A percentile compares a stretch with the other conserved stretches of the same genome.
These are phyloP conservation scores for Aspergillus wentii DNA, from an alignment of 495 filamentous ascomycete genomes.

Conservation along the genomic window DNA sequence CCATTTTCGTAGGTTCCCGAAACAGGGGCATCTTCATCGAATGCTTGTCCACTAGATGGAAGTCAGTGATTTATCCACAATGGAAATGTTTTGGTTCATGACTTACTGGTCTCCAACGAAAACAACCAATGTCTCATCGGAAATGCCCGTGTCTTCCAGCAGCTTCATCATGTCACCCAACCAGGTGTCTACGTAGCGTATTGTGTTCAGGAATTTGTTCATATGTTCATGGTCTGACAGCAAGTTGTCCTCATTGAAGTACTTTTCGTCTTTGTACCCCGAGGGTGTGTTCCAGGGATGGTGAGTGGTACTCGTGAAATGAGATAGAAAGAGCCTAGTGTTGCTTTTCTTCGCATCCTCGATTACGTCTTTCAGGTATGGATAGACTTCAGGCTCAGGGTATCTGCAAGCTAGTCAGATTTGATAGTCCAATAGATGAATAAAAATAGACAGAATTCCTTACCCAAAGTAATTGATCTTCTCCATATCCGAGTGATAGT, in stretches of 20 bases:
- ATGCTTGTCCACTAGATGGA: conserved; percentile 16
- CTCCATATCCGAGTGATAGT: conserved; percentile 21
- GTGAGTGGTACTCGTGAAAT: conserved; percentile 37
- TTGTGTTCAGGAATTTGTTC: conserved; percentile 37
- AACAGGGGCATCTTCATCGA: conserved; percentile 15
- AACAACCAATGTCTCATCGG: conserved; percentile 39
- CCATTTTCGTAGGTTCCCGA: conserved; percentile 27
- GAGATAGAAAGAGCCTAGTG: conserved; percentile 32
- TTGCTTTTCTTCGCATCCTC: conserved; percentile 20
- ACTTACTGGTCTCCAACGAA: conserved; percentile 44
- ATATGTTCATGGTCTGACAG: conserved; percentile 17
- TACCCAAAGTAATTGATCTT: conserved; percentile 41
- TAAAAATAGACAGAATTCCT: too few species aligned
- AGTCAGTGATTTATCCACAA: neutral
- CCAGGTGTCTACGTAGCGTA: conserved; percentile 39
- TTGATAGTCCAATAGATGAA: too few species aligned
- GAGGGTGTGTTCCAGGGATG: conserved; percentile 33
- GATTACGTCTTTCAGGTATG: conserved; percentile 25
- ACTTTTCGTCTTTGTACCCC: conserved; percentile 19
- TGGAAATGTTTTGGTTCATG: neutral
- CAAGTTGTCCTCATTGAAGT: conserved; percentile 15
- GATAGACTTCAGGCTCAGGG: conserved; percentile 12
- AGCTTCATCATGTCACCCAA: conserved; percentile 30
- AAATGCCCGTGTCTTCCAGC: conserved; percentile 34
- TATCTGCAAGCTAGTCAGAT: conserved; percentile 16